Percentiles rank a stretch among this genome's conserved stretches.
phyloP scores from a whole-genome alignment of 2,329 filamentous ascomycete species.

The Domatiomyces catenatus region DNA sequence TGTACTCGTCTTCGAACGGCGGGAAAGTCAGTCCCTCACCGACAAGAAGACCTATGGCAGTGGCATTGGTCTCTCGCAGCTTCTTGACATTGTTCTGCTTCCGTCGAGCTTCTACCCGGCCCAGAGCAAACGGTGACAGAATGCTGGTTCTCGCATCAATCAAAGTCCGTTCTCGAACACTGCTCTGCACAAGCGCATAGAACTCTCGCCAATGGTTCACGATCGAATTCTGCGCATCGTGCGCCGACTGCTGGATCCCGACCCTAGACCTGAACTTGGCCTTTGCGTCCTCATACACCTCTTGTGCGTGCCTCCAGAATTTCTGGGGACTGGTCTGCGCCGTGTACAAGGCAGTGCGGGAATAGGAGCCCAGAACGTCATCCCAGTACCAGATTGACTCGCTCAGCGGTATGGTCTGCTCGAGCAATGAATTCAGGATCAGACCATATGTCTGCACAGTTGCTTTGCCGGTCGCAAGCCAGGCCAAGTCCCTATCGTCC shows the following conservation, averaged over 20 bases:
- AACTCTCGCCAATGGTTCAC: conserved; percentile 44
- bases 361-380: conserved; percentile 62
- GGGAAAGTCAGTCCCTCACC: conserved; percentile 58
- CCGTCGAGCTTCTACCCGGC: conserved; percentile 55
- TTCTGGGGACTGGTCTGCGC: conserved; percentile 69
- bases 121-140: conserved; percentile 62
- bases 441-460: conserved; percentile 80
- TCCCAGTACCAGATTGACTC: conserved; percentile 96
- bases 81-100: conserved; percentile 59
- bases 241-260: conserved; percentile 20
- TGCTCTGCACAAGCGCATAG: conserved; percentile 64
- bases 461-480: conserved; percentile 81
- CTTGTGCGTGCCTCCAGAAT: conserved; percentile 55
- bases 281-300: conserved; percentile 40
- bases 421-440: conserved; percentile 59
- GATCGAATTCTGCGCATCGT: conserved; percentile 18
- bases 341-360: conserved; percentile 66
- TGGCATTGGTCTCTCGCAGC: conserved; percentile 66
- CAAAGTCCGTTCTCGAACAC: conserved; percentile 56
- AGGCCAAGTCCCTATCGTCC: conserved; percentile 56
- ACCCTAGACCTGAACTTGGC: conserved; percentile 15
- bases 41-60: conserved; percentile 71
- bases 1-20: conserved; percentile 26
- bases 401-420: conserved; percentile 67
- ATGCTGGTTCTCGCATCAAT: conserved; percentile 55